Evolutionary conservation across 768 basidiomycete species (phyloP), one percentile per base, ranked within the genome.

Genomic region (Lentinula raphanica): DNA sequence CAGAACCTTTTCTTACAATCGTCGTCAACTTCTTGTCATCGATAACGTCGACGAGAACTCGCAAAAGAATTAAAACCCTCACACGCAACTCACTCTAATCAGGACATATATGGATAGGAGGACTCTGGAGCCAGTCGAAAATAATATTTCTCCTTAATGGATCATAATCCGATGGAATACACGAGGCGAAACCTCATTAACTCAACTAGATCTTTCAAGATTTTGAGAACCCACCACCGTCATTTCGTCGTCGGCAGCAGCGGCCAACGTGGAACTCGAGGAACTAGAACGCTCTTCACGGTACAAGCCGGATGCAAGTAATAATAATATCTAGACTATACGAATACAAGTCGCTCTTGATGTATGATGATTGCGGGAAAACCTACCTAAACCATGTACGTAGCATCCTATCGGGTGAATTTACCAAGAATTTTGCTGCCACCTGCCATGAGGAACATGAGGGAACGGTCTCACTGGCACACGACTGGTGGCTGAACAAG

Each of bases 381-480:
- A 49, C 13, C 32, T 35, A 35, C 8, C 32, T 35, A 35, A 8
- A 17, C 25, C 46, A 11, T 23, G 17, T 49, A 4, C 29, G 19
- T 23, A 19, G 12, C 13, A 5, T 17, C 28, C 32, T 53, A 72
- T 64, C 71, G 75, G 45, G 69, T 76, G 59, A 78, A 77, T 69
- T 80, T 81, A 54, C 70, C 72, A 60, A 79, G 73, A 51, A 83
- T 61, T 65, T 78, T 81, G 54, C 65, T 69, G 13, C 79, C 75
- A 54, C 73, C 79, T 78, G 62, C 46, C 60, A 25, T 5, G 54
- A 45, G 27, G 51, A 57, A 44, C 58, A 32, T 56, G 36, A 58
- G 15, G 17, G 23, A 25, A 9, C 28, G 38, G 19, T 55, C 61
- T 28, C 35, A 29, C 48, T 56, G 36, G 19, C 17, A 61, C 54